Percentiles rank a stretch among this genome's conserved stretches.
phyloP scores from a whole-genome alignment of 2,329 filamentous ascomycete genomes.

The Epicoccum nigrum region DNA sequence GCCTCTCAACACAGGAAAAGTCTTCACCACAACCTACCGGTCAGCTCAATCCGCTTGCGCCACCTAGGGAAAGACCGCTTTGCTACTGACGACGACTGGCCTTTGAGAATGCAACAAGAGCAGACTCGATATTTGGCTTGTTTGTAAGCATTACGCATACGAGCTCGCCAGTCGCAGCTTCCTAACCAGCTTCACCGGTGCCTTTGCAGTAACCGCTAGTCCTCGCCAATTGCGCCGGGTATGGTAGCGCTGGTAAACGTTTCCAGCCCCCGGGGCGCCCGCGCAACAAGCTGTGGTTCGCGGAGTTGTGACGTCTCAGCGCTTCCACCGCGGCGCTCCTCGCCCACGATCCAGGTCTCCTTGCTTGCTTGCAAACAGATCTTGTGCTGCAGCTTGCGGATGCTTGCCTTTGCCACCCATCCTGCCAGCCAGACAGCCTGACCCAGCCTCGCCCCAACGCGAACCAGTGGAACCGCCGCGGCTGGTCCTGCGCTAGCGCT shows the following conservation, averaged over 20 bases:
- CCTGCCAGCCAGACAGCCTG: background rate
- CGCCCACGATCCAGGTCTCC: too few species aligned
- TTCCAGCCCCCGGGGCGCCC: background rate
- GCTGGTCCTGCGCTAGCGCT: constrained; percentile 16
- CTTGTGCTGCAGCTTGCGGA: background rate
- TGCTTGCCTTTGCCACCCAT: background rate
- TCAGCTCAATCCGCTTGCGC: constrained; percentile 1
- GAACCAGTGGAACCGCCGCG: constrained; percentile 13
- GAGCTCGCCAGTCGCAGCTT: background rate
- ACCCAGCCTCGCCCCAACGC: constrained; percentile 1
- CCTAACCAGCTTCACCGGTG: constrained; percentile 1
- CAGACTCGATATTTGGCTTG: background rate
- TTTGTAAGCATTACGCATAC: background rate
- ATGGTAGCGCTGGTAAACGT: background rate
- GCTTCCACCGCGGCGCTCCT: background rate
- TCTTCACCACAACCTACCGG: background rate
- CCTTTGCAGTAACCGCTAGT: background rate
- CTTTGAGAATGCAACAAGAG: background rate
- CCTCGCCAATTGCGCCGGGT: background rate
- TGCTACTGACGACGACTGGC: background rate
- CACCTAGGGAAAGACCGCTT: background rate
- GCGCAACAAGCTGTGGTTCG: background rate
- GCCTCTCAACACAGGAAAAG: constrained; percentile 1
- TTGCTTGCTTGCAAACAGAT: too few species aligned
- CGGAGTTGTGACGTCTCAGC: background rate